A percentile compares a stretch with the other conserved stretches of the same genome.
phyloP scores from a whole-genome alignment of 1,284 basidiomycete genomes.

The Heterobasidion annosum region DNA sequence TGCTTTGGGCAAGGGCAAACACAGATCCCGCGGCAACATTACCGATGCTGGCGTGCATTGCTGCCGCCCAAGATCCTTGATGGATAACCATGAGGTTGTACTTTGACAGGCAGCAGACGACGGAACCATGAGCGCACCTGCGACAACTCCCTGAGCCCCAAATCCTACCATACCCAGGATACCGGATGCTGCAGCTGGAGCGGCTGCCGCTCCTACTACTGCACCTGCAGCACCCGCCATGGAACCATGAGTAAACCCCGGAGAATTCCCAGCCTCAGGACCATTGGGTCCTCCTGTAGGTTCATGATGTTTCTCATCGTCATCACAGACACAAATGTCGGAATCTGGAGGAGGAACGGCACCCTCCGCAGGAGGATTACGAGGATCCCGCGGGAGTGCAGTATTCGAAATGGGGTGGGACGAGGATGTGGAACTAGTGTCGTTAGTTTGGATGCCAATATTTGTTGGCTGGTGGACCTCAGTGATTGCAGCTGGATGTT shows the following conservation, averaged over 20 bases:
- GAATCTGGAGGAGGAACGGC: too few species aligned
- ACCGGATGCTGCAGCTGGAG: neutral
- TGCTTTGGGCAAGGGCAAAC: neutral
- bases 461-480: too few species aligned
- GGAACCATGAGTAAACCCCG: too few species aligned
- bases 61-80: neutral
- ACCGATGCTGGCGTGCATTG: neutral
- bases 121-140: neutral
- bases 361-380: too few species aligned
- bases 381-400: too few species aligned
- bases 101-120: neutral
- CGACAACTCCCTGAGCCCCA: neutral
- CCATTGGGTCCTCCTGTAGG: neutral
- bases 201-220: neutral
- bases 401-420: too few species aligned
- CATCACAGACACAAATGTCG: neutral
- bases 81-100: neutral
- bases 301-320: neutral
- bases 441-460: too few species aligned
- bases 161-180: neutral
- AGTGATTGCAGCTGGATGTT: too few species aligned
- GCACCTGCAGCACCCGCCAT: neutral
- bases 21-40: neutral
- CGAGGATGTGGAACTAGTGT: too few species aligned
- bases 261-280: neutral